Base-by-base conservation (phyloP, 768 basidiomycete genomes). In the Pisolithus sp. region DNA sequence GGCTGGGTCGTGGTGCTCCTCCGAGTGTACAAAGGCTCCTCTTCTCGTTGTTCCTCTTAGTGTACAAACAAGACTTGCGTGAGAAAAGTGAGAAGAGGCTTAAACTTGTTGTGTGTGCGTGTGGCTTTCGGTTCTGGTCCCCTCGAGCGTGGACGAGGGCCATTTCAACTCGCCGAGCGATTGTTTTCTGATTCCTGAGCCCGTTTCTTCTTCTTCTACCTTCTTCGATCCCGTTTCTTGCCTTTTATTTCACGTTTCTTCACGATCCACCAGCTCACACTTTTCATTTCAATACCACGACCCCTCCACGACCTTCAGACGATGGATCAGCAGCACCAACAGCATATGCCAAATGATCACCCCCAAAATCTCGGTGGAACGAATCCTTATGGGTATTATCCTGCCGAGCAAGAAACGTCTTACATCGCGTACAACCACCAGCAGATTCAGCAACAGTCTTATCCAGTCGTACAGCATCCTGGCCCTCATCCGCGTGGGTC, bases 401-500 rank as follows among this genome's bases (percentile, higher is more conserved):
- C 71, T 53, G 55, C 72, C 59, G 80, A 82, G 51, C 79, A 79
- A 60, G 78, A 82, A 55, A 69, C 73, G 64, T 65, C 76, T 53
- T 84, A 80, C 69, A 72, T 80, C 62, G 69, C 72, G 52, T 81
- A 81, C 69, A 70, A 71, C 62, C 67, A 77, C 59, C 80, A 77
- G 68, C 52, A 34, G 34, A 34, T 34, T 34, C 34, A 69, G 62
- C 66, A 69, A 50, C 66, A 67, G 58, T 68, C 76, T 67, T 85
- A 84, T 76, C 79, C 77, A 59, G 74, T 78, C 65, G 70, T 75
- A 67, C 76, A 73, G 61, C 77, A 80, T 61, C 62, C 75, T 65
- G 76, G 73, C 70, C 76, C 80, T 69, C 80, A 79, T 74, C 72
- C 85, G 74, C 86, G 87, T 84, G 84, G 77, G 85, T 86, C 65